A percentile compares a stretch with the other conserved stretches of the same genome.
These are phyloP conservation scores for Litsea cubeba DNA, from an alignment of 164 flowering plant genomes.

Conservation along the genomic window DNA sequence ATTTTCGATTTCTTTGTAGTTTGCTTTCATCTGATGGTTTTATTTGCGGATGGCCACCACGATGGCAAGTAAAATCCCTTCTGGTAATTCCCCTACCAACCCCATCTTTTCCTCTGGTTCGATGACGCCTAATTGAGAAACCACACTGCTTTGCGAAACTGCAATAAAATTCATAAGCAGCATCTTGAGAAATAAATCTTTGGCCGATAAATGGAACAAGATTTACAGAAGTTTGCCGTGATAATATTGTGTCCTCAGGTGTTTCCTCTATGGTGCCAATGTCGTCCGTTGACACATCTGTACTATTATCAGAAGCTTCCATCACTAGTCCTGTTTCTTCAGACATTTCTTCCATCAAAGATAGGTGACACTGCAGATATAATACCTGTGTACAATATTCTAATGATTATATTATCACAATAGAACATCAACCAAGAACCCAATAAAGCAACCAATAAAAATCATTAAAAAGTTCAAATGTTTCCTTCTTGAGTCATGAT, in stretches of 20 bases:
- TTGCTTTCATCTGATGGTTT: slow-evolving; percentile 72
- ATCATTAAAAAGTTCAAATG: neutral
- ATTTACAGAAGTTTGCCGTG: slow-evolving; percentile 70
- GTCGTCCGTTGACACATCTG: slow-evolving; percentile 63
- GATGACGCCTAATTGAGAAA: slow-evolving; percentile 77
- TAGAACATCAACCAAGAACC: neutral
- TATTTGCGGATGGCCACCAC: slow-evolving; percentile 73
- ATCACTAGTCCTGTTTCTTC: slow-evolving; percentile 38
- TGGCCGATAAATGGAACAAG: slow-evolving; percentile 83
- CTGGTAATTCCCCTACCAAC: slow-evolving; percentile 77
- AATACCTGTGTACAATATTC: slow-evolving; percentile 21
- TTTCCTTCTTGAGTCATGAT: too few species aligned
- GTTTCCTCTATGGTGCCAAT: slow-evolving; percentile 54
- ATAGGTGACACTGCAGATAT: slow-evolving; percentile 9
- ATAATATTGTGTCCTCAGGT: slow-evolving; percentile 66
- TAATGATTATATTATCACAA: slow-evolving; percentile 1
- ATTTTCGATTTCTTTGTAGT: slow-evolving; percentile 71
- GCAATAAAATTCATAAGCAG: slow-evolving; percentile 82
- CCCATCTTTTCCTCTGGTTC: slow-evolving; percentile 86
- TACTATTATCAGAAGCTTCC: slow-evolving; percentile 61
- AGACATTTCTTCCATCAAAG: slow-evolving; percentile 30
- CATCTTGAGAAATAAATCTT: slow-evolving; percentile 82
- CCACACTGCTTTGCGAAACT: slow-evolving; percentile 87
- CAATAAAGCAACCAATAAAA: neutral
- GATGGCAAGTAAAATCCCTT: slow-evolving; percentile 84